A percentile compares a stretch with the other conserved stretches of the same genome.
phyloP scores from a whole-genome alignment of 257 asterid species.

The Cinchona pubescens region DNA sequence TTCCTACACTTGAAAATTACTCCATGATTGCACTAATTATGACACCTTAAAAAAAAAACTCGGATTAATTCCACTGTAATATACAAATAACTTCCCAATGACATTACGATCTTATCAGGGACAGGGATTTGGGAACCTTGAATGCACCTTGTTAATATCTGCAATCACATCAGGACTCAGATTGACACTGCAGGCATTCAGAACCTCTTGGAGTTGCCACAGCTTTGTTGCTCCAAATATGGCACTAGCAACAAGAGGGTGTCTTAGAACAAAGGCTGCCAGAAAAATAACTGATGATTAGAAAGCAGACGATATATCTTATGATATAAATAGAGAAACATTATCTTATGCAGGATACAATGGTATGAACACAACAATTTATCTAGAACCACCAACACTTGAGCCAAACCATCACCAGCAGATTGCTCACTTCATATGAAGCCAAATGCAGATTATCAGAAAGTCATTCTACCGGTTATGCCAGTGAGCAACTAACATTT shows the following conservation, averaged over 20 bases:
- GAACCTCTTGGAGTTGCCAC: constrained; percentile 75
- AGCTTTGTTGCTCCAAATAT: constrained; percentile 78
- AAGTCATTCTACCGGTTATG: background rate
- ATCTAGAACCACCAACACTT: background rate
- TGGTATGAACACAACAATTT: background rate
- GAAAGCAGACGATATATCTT: background rate
- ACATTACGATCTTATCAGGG: constrained; percentile 29
- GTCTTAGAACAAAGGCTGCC: constrained; percentile 75
- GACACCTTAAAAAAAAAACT: too few relatives aligned
- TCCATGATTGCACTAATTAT: too few relatives aligned
- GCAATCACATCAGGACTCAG: constrained; percentile 54
- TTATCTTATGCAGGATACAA: background rate
- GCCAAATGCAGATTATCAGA: background rate
- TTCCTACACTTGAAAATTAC: background rate
- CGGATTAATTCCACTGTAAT: background rate
- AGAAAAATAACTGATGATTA: constrained; percentile 6
- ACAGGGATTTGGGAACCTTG: constrained; percentile 65
- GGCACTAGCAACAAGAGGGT: constrained; percentile 74
- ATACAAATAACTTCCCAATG: background rate
- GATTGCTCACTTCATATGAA: background rate
- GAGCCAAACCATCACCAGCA: background rate
- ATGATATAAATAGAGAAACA: background rate
- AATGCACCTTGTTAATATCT: constrained; percentile 60
- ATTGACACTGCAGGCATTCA: constrained; percentile 52
- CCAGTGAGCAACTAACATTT: background rate